Evolutionary conservation across 2,329 filamentous ascomycete genomes (phyloP), one percentile per base, ranked within the genome.

Genomic region (Epichloe coenophiala): DNA sequence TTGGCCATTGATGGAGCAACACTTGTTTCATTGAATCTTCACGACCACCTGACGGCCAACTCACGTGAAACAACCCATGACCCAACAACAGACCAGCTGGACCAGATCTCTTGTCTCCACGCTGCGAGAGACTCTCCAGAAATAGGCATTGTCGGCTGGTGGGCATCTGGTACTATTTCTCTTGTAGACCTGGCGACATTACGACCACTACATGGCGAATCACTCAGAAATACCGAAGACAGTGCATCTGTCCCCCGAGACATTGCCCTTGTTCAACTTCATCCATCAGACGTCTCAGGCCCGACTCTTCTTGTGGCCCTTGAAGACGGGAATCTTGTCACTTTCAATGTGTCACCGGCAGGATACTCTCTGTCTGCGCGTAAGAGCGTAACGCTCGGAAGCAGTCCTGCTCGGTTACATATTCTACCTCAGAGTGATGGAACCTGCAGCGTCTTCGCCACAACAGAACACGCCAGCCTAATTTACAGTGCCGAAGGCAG

Each of bases 401-500:
- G 86, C 13, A 84, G 89, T 53, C 86, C 94, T 57, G 86, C 91
- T 2, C 81, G 80, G 12, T 83, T 98, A 59, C 85, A 91, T 52
- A 74, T 86, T 21, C 69, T 98, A 2, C 87, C 89, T 0, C 78
- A 83, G 47, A 72, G 73, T 1, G 71, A 83, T 45, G 79, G 77
- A 0, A 70, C 88, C 0, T 86, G 77, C 62, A 94, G 86, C 58
- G 83, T 98, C 0, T 95, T 98, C 63, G 88, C 89, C 0, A 95
- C 88, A 0, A 95, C 89, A 51, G 93, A 98, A 60, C 88, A 96
- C 61, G 87, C 93, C 0, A 96, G 88, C 55, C 69, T 98, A 50
- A 95, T 98, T 46, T 96, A 98, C 62, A 86, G 86, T 8, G 82
- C 83, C 0, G 89, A 96, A 62, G 88, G 86, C 1, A 79, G 90